phyloP scores from a whole-genome alignment of 768 basidiomycete genomes.

The Crepidotus variabilis region DNA sequence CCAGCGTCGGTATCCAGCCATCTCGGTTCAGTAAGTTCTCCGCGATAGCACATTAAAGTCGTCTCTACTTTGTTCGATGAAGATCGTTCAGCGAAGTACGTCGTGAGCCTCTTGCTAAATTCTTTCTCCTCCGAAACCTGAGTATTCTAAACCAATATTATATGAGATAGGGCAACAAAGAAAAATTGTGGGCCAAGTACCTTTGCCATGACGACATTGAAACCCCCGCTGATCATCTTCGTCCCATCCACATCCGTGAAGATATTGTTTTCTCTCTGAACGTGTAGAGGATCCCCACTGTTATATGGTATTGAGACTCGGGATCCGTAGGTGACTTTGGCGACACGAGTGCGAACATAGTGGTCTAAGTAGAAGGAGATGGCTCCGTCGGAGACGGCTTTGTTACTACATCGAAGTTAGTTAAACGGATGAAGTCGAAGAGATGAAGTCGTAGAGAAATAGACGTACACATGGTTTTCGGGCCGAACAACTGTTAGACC shows the following conservation, averaged over 20 bases:
- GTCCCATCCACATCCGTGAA: not conserved
- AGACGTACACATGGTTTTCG: slow-evolving; percentile 22
- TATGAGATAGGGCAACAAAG: not conserved
- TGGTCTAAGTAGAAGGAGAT: slow-evolving; percentile 41
- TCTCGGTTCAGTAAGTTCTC: slow-evolving; percentile 4
- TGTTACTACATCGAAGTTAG: slow-evolving; percentile 26
- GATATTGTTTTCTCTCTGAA: slow-evolving; percentile 5
- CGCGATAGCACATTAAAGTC: slow-evolving; percentile 14
- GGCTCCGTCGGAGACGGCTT: slow-evolving; percentile 44
- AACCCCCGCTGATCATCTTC: not conserved
- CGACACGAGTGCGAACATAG: slow-evolving; percentile 32
- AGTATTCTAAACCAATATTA: slow-evolving; percentile 8
- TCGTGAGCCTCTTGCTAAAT: slow-evolving; percentile 6
- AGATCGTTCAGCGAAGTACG: not conserved
- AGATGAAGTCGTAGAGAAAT: not conserved
- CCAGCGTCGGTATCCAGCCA: slow-evolving; percentile 15
- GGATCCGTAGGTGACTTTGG: slow-evolving; percentile 37
- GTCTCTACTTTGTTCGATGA: slow-evolving; percentile 2
- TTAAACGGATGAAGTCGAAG: not conserved
- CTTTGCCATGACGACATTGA: not conserved
- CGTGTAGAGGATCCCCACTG: slow-evolving; percentile 14
- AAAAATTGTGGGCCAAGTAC: not conserved
- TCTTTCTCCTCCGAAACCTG: slow-evolving; percentile 17
- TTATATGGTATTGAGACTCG: slow-evolving; percentile 26
- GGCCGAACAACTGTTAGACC: slow-evolving; percentile 20